Evolutionary conservation across 192 early-diverging fungal species (phyloP).

Genomic region (Coemansia sp.): DNA sequence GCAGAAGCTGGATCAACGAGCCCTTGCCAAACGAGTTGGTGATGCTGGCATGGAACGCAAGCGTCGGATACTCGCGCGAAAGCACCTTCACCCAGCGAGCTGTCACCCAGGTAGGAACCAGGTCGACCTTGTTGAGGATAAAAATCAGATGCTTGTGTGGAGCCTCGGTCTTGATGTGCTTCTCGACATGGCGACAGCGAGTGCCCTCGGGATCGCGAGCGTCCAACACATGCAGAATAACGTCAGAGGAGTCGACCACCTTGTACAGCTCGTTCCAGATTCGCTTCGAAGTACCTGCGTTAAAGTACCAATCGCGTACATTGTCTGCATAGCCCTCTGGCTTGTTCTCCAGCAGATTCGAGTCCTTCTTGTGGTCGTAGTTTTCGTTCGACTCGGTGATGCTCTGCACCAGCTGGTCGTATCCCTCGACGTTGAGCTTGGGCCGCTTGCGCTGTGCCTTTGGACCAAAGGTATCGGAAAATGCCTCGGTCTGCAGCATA

Average conservation of each 20-base stretch:
- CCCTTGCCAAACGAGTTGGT: constrained; percentile 99
- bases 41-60: constrained; percentile 98
- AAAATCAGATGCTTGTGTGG: constrained; percentile 96
- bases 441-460: constrained; percentile 94
- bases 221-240: constrained; percentile 95
- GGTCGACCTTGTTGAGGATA: constrained; percentile 97
- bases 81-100: constrained; percentile 92
- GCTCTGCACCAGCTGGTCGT: constrained; percentile 77
- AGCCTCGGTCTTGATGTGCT: constrained; percentile 87
- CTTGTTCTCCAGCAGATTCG: constrained; percentile 72
- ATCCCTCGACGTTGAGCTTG: constrained; percentile 70
- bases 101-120: constrained; percentile 99
- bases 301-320: constrained; percentile 84
- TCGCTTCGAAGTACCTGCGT: constrained; percentile 91
- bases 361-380: constrained; percentile 71
- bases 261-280: constrained; percentile 99
- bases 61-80: constrained; percentile 88
- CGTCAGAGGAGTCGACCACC: constrained; percentile 95
- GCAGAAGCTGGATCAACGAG: constrained; percentile 94
- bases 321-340: constrained; percentile 70
- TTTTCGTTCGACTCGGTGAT: constrained; percentile 66
- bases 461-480: constrained; percentile 89
- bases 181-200: constrained; percentile 89
- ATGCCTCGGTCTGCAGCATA: constrained; percentile 93
- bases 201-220: constrained; percentile 98